Conservation (phyloP, 768 basidiomycete genomes). For the Tylopilus rubrobrunneus region DNA sequence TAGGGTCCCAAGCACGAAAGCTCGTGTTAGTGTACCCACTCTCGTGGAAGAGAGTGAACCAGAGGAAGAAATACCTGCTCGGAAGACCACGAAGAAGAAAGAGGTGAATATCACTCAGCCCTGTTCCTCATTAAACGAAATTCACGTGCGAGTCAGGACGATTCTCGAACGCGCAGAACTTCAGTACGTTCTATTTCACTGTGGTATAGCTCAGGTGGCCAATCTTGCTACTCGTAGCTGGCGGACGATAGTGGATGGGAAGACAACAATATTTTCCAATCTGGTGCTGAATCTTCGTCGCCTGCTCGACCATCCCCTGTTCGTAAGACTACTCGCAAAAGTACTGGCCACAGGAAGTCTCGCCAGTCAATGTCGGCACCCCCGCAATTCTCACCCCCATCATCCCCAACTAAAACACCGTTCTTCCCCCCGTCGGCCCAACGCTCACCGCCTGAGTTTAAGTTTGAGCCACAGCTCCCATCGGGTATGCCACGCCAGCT, state of each 20-base stretch:
- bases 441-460: constrained; percentile 50
- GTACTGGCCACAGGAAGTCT: constrained; percentile 41
- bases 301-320: constrained; percentile 61
- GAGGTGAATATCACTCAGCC: constrained; percentile 36
- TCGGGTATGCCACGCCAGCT: constrained; percentile 32
- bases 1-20: constrained; percentile 38
- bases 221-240: constrained; percentile 18
- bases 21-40: constrained; percentile 38
- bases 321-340: constrained; percentile 42
- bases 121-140: not conserved
- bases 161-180: constrained; percentile 50
- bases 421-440: constrained; percentile 19
- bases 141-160: constrained; percentile 40
- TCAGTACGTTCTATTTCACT: constrained; percentile 41
- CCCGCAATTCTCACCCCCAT: constrained; percentile 47
- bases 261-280: constrained; percentile 87
- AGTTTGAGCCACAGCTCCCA: constrained; percentile 54
- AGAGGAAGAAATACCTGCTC: constrained; percentile 55
- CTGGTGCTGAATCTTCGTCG: constrained; percentile 85
- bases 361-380: constrained; percentile 74
- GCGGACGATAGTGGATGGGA: constrained; percentile 83
- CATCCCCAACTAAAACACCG: constrained; percentile 36
- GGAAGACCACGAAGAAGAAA: constrained; percentile 61
- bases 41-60: constrained; percentile 75
- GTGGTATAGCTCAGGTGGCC: constrained; percentile 2